phyloP scores from a whole-genome alignment of 495 filamentous ascomycete genomes.

The Penicillium salamii region DNA sequence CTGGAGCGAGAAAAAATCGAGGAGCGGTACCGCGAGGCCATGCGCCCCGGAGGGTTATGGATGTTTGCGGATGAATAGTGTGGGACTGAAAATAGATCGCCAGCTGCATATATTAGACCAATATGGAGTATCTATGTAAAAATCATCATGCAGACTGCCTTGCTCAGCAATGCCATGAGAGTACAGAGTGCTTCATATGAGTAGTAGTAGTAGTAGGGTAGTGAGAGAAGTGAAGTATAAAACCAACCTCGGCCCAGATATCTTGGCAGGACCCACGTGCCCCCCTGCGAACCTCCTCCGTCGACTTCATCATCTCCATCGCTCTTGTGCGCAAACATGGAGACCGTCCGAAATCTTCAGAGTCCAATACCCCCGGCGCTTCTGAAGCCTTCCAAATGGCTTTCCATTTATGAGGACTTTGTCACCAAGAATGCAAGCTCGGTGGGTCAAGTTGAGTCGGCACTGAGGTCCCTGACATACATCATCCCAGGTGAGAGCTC shows the following conservation, averaged over 20 bases:
- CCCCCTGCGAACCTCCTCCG: constrained; percentile 18
- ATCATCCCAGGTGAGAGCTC: constrained; percentile 75
- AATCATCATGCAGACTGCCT: too few relatives aligned
- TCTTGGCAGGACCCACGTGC: constrained; percentile 17
- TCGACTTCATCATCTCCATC: constrained; percentile 7
- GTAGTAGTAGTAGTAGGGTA: too few relatives aligned
- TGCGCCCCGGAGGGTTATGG: constrained; percentile 71
- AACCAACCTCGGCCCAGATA: constrained; percentile 18
- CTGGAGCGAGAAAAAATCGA: constrained; percentile 61
- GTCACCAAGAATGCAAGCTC: constrained; percentile 91
- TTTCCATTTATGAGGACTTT: constrained; percentile 82
- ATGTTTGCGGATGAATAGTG: constrained; percentile 78
- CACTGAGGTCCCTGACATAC: constrained; percentile 86
- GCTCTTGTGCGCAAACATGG: constrained; percentile 26
- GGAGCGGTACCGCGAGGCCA: constrained; percentile 77
- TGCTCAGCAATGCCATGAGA: too few relatives aligned
- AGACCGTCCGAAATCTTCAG: constrained; percentile 28
- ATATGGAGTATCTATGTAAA: neutral
- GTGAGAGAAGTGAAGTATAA: neutral
- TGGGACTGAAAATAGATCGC: too few relatives aligned
- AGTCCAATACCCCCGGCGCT: constrained; percentile 32
- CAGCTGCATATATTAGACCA: neutral
- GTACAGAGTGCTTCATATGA: too few relatives aligned
- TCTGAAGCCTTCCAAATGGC: constrained; percentile 67
- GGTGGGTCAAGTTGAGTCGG: constrained; percentile 89